Conservation (phyloP, 176 grass and related monocot genomes). For the Carex myosuroides region DNA sequence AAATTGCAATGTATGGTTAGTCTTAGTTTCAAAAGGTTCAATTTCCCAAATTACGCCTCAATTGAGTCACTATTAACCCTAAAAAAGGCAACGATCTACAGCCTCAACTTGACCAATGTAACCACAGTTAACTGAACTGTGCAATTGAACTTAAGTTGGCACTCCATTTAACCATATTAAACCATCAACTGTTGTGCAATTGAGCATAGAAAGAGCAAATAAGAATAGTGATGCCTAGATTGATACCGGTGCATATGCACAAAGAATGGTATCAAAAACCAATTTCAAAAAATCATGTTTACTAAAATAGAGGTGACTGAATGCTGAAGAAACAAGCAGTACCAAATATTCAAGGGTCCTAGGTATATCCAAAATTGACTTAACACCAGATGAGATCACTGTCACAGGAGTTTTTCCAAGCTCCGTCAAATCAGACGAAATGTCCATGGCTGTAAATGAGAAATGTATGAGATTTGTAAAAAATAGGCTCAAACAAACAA, state of each 20-base stretch:
- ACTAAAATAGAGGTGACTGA: constrained; percentile 2
- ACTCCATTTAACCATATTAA: not conserved
- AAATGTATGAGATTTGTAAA: constrained; percentile 8
- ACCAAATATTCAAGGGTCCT: constrained; percentile 91
- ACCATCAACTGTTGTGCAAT: not conserved
- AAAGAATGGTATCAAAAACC: not conserved
- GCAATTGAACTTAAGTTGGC: not conserved
- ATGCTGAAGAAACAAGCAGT: not conserved
- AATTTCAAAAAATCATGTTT: not conserved
- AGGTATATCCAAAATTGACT: constrained; percentile 95
- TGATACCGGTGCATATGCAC: not conserved
- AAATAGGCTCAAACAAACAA: not conserved
- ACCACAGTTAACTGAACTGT: not conserved
- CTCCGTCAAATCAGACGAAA: constrained; percentile 94
- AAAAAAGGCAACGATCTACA: not conserved
- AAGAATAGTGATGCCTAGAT: not conserved
- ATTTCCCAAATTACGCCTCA: not conserved
- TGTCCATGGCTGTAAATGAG: constrained; percentile 72
- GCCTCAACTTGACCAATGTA: not conserved
- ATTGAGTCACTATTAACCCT: not conserved
- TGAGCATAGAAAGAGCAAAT: not conserved
- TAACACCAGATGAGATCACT: constrained; percentile 84
- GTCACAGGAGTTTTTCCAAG: constrained; percentile 80
- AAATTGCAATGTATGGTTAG: not conserved
- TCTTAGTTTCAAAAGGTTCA: not conserved